Conservation (phyloP, 768 basidiomycete genomes). For the Steccherinum ochraceum region DNA sequence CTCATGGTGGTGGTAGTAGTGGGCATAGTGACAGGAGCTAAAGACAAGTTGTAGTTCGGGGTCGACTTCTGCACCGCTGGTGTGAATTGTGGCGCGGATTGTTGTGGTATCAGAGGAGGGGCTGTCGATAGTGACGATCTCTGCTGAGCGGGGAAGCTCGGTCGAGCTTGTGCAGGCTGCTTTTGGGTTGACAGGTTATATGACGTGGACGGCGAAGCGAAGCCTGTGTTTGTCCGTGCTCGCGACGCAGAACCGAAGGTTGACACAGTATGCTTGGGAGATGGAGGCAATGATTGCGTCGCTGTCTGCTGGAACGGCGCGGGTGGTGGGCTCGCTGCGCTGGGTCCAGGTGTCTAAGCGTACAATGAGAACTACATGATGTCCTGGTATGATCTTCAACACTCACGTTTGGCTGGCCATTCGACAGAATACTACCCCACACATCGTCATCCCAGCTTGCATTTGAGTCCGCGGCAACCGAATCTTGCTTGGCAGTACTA, state of each 20-base stretch:
- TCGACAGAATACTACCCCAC: slow-evolving; percentile 72
- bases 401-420: slow-evolving; percentile 12
- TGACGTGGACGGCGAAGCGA: slow-evolving; percentile 32
- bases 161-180: not conserved
- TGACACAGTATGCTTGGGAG: slow-evolving; percentile 31
- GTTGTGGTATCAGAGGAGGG: slow-evolving; percentile 7
- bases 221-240: slow-evolving; percentile 17
- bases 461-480: slow-evolving; percentile 26
- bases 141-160: slow-evolving; percentile 10
- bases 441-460: slow-evolving; percentile 73
- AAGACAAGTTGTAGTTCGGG: slow-evolving; percentile 57
- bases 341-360: too few relatives aligned
- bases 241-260: slow-evolving; percentile 8
- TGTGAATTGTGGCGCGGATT: slow-evolving; percentile 8
- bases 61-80: slow-evolving; percentile 25
- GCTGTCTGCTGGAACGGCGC: slow-evolving; percentile 15
- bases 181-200: slow-evolving; percentile 22
- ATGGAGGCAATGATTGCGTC: slow-evolving; percentile 33
- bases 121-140: slow-evolving; percentile 11
- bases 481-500: slow-evolving; percentile 40
- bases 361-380: too few relatives aligned
- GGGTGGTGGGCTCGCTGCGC: slow-evolving; percentile 10
- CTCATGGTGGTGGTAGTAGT: slow-evolving; percentile 8
- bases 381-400: too few relatives aligned
- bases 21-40: slow-evolving; percentile 22